Conservation (phyloP, 306 rosid genomes). For the Pterocarpus santalinus region DNA sequence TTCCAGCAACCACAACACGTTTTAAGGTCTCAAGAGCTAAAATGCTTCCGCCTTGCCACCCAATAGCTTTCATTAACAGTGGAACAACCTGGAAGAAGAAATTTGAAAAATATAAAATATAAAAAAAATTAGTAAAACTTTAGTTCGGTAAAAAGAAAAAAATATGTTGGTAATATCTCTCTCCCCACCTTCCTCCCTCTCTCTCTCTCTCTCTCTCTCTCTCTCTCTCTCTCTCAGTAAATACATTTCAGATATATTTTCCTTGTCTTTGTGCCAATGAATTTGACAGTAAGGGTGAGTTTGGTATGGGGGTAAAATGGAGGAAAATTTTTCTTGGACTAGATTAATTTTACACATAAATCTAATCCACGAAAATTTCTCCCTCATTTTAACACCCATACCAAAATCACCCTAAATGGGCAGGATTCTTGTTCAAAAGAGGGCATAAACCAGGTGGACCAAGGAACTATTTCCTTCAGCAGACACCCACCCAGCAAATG, state of each 20-base stretch:
- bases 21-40: conserved; percentile 97
- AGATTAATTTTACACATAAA: too few relatives aligned
- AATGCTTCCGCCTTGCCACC: conserved; percentile 99
- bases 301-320: too few relatives aligned
- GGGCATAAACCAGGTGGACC: conserved; percentile 18
- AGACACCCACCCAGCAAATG: too few relatives aligned
- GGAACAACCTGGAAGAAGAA: conserved; percentile 86
- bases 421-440: conserved; percentile 26
- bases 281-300: not conserved
- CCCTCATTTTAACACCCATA: too few relatives aligned
- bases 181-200: not conserved
- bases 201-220: not conserved
- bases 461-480: not conserved
- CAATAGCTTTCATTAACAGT: conserved; percentile 96
- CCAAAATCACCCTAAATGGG: not conserved
- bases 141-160: conserved; percentile 2
- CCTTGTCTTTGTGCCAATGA: not conserved
- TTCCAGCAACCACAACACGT: conserved; percentile 99
- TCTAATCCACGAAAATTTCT: too few relatives aligned
- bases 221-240: not conserved
- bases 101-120: not conserved
- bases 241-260: not conserved
- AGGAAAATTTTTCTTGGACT: too few relatives aligned
- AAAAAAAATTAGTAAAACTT: not conserved
- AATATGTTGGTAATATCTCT: not conserved